phyloP scores from a whole-genome alignment of 495 filamentous ascomycete species.

The Bombardia bombarda region DNA sequence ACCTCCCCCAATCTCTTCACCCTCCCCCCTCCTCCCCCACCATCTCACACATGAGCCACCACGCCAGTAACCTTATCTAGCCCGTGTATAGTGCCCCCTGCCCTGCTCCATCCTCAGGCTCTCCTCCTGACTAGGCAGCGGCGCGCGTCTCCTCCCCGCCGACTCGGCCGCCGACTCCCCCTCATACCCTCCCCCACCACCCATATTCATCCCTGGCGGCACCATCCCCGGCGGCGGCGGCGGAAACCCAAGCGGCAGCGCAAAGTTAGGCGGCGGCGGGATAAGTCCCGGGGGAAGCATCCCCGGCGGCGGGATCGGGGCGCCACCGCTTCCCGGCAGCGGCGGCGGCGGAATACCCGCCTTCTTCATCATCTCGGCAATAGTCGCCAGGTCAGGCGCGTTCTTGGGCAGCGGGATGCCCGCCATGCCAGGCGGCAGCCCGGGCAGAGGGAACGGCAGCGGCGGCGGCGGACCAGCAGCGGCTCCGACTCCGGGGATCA shows the following conservation, averaged over 20 bases:
- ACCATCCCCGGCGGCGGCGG: constrained; percentile 10
- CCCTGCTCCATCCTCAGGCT: constrained; percentile 69
- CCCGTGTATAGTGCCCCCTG: constrained; percentile 52
- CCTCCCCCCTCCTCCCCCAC: neutral
- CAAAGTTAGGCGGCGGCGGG: constrained; percentile 37
- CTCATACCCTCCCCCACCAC: neutral
- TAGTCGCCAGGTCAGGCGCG: constrained; percentile 58
- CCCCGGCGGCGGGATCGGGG: constrained; percentile 32
- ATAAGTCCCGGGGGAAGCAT: constrained; percentile 44
- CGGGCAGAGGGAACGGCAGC: constrained; percentile 29
- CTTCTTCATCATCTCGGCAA: constrained; percentile 55
- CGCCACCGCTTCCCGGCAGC: constrained; percentile 32
- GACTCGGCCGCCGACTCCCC: constrained; percentile 1
- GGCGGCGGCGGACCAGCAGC: constrained; percentile 26
- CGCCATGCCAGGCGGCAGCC: constrained; percentile 33
- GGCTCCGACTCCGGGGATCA: constrained; percentile 23
- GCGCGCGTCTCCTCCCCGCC: constrained; percentile 48
- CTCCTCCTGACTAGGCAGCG: constrained; percentile 76
- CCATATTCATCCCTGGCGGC: neutral
- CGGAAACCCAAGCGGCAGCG: constrained; percentile 20
- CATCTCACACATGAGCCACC: neutral
- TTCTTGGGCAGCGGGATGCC: constrained; percentile 47
- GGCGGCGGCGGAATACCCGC: constrained; percentile 43
- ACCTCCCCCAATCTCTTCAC: too few species aligned
- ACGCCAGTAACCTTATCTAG: constrained; percentile 34